Conservation (phyloP, 352 stramenopile genomes). For the Discostella stelligera region DNA sequence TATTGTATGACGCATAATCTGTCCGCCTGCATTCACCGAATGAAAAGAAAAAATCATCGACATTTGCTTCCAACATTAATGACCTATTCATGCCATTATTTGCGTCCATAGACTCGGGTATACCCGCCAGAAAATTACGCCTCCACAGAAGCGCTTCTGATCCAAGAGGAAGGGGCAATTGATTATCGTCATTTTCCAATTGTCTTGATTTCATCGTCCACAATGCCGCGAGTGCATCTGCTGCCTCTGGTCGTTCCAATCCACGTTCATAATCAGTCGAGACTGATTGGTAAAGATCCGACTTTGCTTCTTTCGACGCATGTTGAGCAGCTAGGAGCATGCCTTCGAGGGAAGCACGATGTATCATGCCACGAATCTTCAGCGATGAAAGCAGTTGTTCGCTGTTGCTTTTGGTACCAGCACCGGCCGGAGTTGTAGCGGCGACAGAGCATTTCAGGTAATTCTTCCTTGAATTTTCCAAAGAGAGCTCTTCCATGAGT, state of each 20-base stretch:
- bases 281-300: background rate
- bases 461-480: conserved; percentile 22
- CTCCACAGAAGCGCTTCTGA: conserved; percentile 4
- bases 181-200: conserved; percentile 30
- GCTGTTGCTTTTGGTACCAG: conserved; percentile 4
- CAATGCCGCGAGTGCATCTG: conserved; percentile 31
- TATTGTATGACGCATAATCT: conserved; percentile 2
- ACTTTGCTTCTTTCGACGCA: conserved; percentile 11
- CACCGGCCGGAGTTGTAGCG: background rate
- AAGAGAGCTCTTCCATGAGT: conserved; percentile 29
- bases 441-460: conserved; percentile 16
- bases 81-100: background rate
- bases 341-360: conserved; percentile 33
- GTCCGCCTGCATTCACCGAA: conserved; percentile 39
- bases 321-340: conserved; percentile 27
- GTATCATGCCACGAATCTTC: conserved; percentile 36
- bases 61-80: conserved; percentile 17
- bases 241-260: conserved; percentile 17
- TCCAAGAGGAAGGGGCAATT: conserved; percentile 21
- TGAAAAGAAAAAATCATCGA: conserved; percentile 31
- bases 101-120: no score
- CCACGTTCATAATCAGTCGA: conserved; percentile 9
- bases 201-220: conserved; percentile 23
- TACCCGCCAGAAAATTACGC: background rate
- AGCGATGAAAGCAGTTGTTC: conserved; percentile 12